A percentile compares a stretch with the other conserved stretches of the same genome.
Evolutionary conservation across 495 filamentous ascomycete genomes (phyloP).

Genomic region (Aspergillus sparsus): DNA sequence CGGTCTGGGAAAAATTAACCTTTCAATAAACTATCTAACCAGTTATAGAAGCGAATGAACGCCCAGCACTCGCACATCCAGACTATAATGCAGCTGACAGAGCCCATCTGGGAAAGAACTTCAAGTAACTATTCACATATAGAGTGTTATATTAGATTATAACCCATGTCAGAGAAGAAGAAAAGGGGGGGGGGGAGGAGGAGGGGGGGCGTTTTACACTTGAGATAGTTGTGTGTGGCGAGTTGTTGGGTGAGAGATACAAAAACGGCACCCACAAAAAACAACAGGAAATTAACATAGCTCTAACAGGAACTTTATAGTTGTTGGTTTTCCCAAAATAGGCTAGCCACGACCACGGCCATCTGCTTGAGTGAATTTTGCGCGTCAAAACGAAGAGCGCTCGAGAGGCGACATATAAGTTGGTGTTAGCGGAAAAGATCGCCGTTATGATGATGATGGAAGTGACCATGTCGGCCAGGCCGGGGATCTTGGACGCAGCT

Average conservation of each 20-base stretch:
- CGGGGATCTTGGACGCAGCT: constrained; percentile 25
- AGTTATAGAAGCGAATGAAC: constrained; percentile 45
- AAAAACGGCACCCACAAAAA: constrained; percentile 51
- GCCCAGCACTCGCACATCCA: constrained; percentile 49
- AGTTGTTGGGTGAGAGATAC: constrained; percentile 26
- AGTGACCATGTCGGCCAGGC: constrained; percentile 39
- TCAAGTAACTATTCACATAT: constrained; percentile 31
- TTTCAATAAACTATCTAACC: constrained; percentile 20
- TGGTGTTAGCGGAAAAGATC: constrained; percentile 43
- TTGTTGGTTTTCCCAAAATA: constrained; percentile 39
- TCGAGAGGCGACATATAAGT: constrained; percentile 50
- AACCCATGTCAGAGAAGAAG: background rate
- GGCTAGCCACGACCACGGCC: constrained; percentile 23
- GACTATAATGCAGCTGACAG: constrained; percentile 42
- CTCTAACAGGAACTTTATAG: constrained; percentile 37
- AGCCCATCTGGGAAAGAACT: constrained; percentile 38
- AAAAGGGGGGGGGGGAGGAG: background rate
- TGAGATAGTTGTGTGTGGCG: constrained; percentile 16
- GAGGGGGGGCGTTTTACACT: constrained; percentile 5
- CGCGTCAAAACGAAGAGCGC: constrained; percentile 47
- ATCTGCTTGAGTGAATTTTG: constrained; percentile 24
- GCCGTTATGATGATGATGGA: constrained; percentile 45
- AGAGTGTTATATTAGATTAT: background rate
- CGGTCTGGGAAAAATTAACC: background rate
- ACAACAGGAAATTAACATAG: constrained; percentile 39